phyloP scores from a whole-genome alignment of 768 basidiomycete species.

The Kwoniella mangroviensis region DNA sequence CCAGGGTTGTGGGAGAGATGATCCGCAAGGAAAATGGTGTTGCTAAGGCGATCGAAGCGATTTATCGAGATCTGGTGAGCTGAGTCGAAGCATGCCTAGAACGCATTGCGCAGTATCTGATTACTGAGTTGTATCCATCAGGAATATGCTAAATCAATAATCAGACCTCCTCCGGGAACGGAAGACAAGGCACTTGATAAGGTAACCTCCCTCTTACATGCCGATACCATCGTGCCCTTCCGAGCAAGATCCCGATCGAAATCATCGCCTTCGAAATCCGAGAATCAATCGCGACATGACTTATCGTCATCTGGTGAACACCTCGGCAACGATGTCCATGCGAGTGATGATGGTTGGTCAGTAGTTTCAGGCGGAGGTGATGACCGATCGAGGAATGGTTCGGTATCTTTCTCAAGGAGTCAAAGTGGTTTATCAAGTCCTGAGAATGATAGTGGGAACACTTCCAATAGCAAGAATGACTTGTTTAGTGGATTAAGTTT shows the following conservation, averaged over 20 bases:
- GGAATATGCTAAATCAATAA: conserved; percentile 86
- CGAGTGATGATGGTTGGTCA: conserved; percentile 26
- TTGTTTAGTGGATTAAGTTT: conserved; percentile 10
- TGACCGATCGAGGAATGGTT: conserved; percentile 13
- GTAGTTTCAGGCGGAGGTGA: conserved; percentile 18
- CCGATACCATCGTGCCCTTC: conserved; percentile 5
- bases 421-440: conserved; percentile 6
- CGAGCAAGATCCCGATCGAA: conserved; percentile 18
- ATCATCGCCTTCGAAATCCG: conserved; percentile 14
- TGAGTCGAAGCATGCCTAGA: too few relatives aligned
- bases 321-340: neutral
- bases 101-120: too few relatives aligned
- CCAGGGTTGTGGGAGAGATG: conserved; percentile 79
- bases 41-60: conserved; percentile 85
- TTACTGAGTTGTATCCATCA: neutral
- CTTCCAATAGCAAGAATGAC: neutral
- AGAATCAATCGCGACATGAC: neutral
- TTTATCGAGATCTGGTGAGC: conserved; percentile 80
- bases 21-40: conserved; percentile 94
- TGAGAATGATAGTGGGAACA: neutral
- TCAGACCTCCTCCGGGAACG: conserved; percentile 64
- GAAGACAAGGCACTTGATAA: conserved; percentile 27
- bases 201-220: conserved; percentile 28
- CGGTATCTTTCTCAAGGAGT: neutral
- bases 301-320: conserved; percentile 8